Percentiles rank a stretch among this genome's conserved stretches.
Evolutionary conservation across 345 rosid genomes (phyloP).

Genomic region (Syzygium aromaticum): DNA sequence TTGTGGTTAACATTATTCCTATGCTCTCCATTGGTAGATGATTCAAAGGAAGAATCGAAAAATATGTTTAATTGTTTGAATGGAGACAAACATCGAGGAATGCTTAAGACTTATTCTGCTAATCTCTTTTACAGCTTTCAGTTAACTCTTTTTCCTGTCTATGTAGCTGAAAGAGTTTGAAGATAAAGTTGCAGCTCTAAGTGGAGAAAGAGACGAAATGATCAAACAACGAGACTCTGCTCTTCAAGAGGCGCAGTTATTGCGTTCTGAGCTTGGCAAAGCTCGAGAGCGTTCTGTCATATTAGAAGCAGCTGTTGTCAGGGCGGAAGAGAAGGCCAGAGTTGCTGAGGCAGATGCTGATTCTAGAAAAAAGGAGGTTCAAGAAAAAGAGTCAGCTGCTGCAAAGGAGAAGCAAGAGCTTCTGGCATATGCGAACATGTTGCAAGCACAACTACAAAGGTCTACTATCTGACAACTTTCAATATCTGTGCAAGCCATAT

Average conservation of each 20-base stretch:
- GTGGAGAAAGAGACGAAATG: conserved; percentile 63
- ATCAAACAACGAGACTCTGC: conserved; percentile 76
- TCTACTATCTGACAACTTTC: conserved; percentile 13
- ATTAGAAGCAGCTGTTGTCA: conserved; percentile 73
- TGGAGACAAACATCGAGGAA: not conserved
- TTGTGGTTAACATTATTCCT: not conserved
- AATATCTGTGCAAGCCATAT: not conserved
- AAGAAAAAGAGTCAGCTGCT: conserved; percentile 58
- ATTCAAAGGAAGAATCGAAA: not conserved
- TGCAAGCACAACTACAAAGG: conserved; percentile 90
- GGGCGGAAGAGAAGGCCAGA: conserved; percentile 83
- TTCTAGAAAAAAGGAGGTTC: conserved; percentile 66
- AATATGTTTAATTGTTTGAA: not conserved
- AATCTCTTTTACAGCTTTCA: not conserved
- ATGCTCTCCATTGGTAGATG: not conserved
- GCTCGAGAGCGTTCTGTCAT: conserved; percentile 79
- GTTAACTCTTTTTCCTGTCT: not conserved
- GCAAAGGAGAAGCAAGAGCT: conserved; percentile 83
- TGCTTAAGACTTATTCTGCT: not conserved
- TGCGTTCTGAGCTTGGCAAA: conserved; percentile 93
- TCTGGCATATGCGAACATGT: conserved; percentile 55
- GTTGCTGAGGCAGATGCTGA: conserved; percentile 65
- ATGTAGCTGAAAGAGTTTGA: conserved; percentile 67
- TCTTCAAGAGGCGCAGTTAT: conserved; percentile 73
- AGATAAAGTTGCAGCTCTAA: conserved; percentile 44